Base-by-base conservation (phyloP, 2,329 filamentous ascomycete genomes). In the Chlorencoelia australis region DNA sequence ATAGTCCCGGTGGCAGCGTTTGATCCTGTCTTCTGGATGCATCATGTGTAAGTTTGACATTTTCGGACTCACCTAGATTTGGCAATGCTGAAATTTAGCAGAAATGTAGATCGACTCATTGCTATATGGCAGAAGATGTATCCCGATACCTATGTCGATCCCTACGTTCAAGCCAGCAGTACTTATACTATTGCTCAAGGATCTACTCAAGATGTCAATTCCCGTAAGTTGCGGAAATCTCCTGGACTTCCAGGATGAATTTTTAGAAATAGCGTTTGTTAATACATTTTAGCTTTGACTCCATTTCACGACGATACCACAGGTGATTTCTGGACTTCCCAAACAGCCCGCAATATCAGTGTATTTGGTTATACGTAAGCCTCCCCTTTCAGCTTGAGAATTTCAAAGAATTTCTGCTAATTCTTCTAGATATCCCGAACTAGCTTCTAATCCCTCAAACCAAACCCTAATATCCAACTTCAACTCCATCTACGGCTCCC, bases 81-180 rank as follows among this genome's bases (percentile, higher is more conserved):
- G 21, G 19, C 6, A 8, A 19, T 17, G 30, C 18, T 32, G 16
- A 18, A 8, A 24, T 13, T 10, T 16, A 24, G n/a, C 5, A 37
- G 35, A 24, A 86, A 82, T 58, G 69, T 85, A 9, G 85, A 91
- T 51, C 73, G 84, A 4, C 58, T 82, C 17, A 72, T 86, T 43
- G 73, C 82, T 21, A 68, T 91, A 39, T 91, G 82, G 82, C 82
- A 89, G 59, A 63, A 68, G 1, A 58, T 89, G 11, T 70, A 89
- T 44, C 80, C 79, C 0, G 62, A 75, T 16, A 70, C 71, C 17
- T 88, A 76, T 61, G 69, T 87, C 5, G 59, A 65, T 11, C 68
- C 78, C 1, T 66, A 71, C 40, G 47, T 60, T 4, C 71, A 66
- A 38, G 60, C 58, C 13, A 68, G 66, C 30, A 65, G 66, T 9